Evolutionary conservation across 805 yeast genomes (phyloP), one percentile per base, ranked within the genome.

Genomic region (Isabelozyma heimii): DNA sequence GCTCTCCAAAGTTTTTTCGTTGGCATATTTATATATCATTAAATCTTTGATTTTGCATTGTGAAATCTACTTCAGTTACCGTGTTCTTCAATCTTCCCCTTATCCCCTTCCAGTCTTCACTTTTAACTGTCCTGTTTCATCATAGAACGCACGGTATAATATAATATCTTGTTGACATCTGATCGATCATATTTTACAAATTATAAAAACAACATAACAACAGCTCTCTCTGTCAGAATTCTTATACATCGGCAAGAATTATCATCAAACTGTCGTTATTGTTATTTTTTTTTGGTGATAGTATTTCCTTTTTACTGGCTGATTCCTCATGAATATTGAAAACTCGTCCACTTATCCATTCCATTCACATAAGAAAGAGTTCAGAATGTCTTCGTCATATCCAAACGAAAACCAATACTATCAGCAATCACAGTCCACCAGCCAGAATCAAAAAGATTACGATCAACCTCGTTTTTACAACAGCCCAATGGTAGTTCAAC

Each of bases 381-480:
- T 30, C 35, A 30, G n/a, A 30, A 30, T 30, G 35, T 30, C 35
- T 4, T 30, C 35, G n/a, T 30, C 35, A 30, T 30, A 30, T 30
- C 35, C 35, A 10, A 30, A 30, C n/a, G 35, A 30, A 10, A 30
- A 30, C n/a, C 35, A 30, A 13, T 30, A 30, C n/a, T 30, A 30
- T 13, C 35, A 30, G 35, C 44, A 42, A 42, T 12, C 13, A 8
- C 44, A 42, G 15, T n/a, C 44, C 3, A 8, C n/a, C 17, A 13
- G 3, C 13, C 26, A 9, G 13, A 13, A 42, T 7, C 44, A 17
- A 12, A 42, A 42, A 30, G 44, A 42, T 12, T 42, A 14, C 26
- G 44, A 42, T 30, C 44, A 42, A 27, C 44, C 44, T 2, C 35
- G 44, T 12, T 42, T 26, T 16, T 42, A 42, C 20, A 42, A 42